Evolutionary conservation across 768 basidiomycete species (phyloP), one percentile per base, ranked within the genome.

Genomic region (Lactifluus echinatus): DNA sequence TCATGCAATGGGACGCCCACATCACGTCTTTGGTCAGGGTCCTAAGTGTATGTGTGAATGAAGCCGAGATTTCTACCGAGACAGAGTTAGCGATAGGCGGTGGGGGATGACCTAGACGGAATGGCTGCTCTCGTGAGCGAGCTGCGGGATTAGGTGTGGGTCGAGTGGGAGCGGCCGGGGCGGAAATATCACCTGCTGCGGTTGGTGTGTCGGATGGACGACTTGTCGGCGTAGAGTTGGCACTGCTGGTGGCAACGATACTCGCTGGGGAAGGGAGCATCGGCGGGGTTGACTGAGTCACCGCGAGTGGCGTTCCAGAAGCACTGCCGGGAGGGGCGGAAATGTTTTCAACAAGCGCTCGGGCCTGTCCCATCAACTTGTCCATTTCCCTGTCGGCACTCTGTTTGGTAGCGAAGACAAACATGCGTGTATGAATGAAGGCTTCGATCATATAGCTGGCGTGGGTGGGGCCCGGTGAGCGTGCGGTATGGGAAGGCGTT

Each of bases 211-310:
- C 74, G 33, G 73, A 76, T 47, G 81, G 78, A 51, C 79, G 78
- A 59, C 76, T 81, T 36, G 80, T 83, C 8, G 88, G 88, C 0
- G 87, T 90, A 14, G 87, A 89, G 62, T 86, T 87, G 52, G 85
- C 81, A 64, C 87, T 90, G 63, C 76, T 83, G 7, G 80, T 74
- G 15, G 83, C 74, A 12, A 75, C 80, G 56, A 84, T 83, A 66
- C 83, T 86, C 10, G 83, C 85, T 2, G 85, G 85, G 34, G 87
- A 89, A 36, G 87, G 88, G 44, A 89, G 80, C 88, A 88, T 88
- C 31, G 81, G 80, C 31, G 86, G 85, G 0, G 83, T 82, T 12
- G 55, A 53, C 52, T 64, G 59, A 2, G 55, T 43, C 24, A 55
- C 45, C 11, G 65, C 39, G 15, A 56, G 54, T 43, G 55, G 53